Evolutionary conservation across 78 protist genomes (phyloP), one percentile per base, ranked within the genome.

Genomic region (Polysphondylium violaceum): DNA sequence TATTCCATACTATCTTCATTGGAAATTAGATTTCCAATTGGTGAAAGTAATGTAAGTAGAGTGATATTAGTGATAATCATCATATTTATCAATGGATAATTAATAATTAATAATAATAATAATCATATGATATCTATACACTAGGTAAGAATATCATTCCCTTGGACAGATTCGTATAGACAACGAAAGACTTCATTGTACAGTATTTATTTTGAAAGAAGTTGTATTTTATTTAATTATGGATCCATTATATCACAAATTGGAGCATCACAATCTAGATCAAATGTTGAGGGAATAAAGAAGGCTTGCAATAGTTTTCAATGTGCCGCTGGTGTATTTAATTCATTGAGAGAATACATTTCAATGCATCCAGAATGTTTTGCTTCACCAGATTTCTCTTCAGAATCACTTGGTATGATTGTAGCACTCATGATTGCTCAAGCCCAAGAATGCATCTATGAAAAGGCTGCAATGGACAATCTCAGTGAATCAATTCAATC

Each of bases 371-470:
- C 79, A 35, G 88, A 88, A 59, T 69, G 94, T 50, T 77, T 51
- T 43, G 71, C 64, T 8, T 63, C 87, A 17, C 72, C 64, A n/a
- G 94, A 88, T 65, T 73, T 88, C 61, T 51, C 87, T 38, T 36
- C 78, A 2, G 94, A 88, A 4, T 74, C 94, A 23, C 41, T 88
- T 7, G 17, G 50, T 41, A 23, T 77, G 50, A 44, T 76, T 27
- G 8, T 21, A 9, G 59, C 76, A 3, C 3, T 88, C 17, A 88
- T 77, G 83, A 40, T 88, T 8, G 94, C 94, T 6, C 94, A 88
- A 65, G 94, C 87, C 35, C 94, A 88, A 75, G 94, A 88, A 56
- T 88, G 94, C 65, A 53, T 88, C 67, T 88, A 75, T 71, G 94
- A 88, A n/a, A 88, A 88, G 76, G 94, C 94, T 31, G 40, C 47